A percentile compares a stretch with the other conserved stretches of the same genome.
Conservation (phyloP, 2,329 filamentous ascomycete species). For the Bipolaris sorokiniana region DNA sequence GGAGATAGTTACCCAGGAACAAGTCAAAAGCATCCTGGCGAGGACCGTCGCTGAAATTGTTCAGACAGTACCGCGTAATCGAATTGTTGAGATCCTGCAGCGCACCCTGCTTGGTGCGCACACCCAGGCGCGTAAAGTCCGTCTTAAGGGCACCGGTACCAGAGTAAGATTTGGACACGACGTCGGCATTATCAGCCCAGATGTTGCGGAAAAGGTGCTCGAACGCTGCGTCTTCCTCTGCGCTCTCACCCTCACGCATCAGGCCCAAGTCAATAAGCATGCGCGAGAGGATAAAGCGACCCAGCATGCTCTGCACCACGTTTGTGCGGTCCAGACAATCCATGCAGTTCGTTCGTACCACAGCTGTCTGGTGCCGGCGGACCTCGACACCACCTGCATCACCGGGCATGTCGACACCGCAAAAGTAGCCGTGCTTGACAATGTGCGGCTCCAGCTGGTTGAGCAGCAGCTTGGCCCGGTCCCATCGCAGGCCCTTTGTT, state of each 20-base stretch:
- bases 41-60: conserved; percentile 94
- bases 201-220: conserved; percentile 94
- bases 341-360: conserved; percentile 99
- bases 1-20: conserved; percentile 86
- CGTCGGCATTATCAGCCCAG: conserved; percentile 98
- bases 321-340: conserved; percentile 98
- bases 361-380: conserved; percentile 80
- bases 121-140: conserved; percentile 92
- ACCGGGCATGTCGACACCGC: conserved; percentile 83
- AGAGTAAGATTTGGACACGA: conserved; percentile 90
- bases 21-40: conserved; percentile 95
- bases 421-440: conserved; percentile 85
- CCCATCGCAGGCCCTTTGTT: conserved; percentile 93
- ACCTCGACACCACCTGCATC: conserved; percentile 77
- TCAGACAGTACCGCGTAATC: conserved; percentile 84
- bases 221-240: conserved; percentile 80
- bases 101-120: conserved; percentile 82
- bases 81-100: conserved; percentile 88
- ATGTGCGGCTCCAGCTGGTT: conserved; percentile 81
- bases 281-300: conserved; percentile 83
- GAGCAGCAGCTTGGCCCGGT: conserved; percentile 85
- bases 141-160: conserved; percentile 98
- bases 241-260: conserved; percentile 75
- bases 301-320: conserved; percentile 96
- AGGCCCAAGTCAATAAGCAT: conserved; percentile 87